Conservation (phyloP, 2,329 filamentous ascomycete species). For the Stenocarpella maydis region DNA sequence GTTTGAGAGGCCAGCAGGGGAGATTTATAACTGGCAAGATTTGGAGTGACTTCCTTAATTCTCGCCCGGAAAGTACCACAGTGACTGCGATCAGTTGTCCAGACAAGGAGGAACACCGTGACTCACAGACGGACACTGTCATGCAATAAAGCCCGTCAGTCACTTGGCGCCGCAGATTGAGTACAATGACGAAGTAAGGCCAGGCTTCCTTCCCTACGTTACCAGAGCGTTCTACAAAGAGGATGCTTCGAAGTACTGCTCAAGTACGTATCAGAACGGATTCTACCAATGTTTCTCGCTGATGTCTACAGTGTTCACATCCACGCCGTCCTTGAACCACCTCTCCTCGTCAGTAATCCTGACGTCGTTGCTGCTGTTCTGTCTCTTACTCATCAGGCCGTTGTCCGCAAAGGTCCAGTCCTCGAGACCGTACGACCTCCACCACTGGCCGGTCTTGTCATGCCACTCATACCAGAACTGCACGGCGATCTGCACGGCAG, state of each 20-base stretch:
- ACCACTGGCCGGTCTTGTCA: slow-evolving; percentile 78
- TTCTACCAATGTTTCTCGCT: slow-evolving; percentile 72
- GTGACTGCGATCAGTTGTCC: neutral
- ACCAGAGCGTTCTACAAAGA: neutral
- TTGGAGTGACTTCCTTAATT: neutral
- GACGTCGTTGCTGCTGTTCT: slow-evolving; percentile 80
- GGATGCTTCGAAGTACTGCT: no score
- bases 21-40: neutral
- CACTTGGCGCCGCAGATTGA: no score
- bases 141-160: neutral
- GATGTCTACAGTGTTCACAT: slow-evolving; percentile 74
- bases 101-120: no score
- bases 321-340: slow-evolving; percentile 75
- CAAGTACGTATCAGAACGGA: neutral
- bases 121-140: neutral
- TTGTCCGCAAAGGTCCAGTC: slow-evolving; percentile 79
- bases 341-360: slow-evolving; percentile 67
- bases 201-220: neutral
- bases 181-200: no score
- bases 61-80: neutral
- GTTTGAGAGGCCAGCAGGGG: neutral
- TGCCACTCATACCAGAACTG: slow-evolving; percentile 92
- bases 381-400: slow-evolving; percentile 75
- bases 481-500: slow-evolving; percentile 70
- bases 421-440: slow-evolving; percentile 85